A percentile compares a stretch with the other conserved stretches of the same genome.
Evolutionary conservation across 2,329 filamentous ascomycete genomes (phyloP).

Genomic region (Cytospora mali): DNA sequence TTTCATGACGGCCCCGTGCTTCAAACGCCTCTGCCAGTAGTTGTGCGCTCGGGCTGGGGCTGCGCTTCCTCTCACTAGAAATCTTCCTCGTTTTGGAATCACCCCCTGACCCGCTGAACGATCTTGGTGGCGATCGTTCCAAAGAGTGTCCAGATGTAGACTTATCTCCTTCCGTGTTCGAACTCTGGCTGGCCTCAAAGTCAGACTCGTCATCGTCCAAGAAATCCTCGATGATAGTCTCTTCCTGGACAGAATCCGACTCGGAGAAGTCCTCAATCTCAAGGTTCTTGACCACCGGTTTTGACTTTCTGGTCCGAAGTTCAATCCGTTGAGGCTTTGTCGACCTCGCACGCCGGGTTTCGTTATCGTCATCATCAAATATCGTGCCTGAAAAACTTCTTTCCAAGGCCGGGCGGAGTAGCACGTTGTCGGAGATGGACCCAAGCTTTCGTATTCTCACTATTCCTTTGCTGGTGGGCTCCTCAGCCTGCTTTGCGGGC

Average conservation of each 20-base stretch:
- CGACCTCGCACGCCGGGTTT: background rate
- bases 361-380: background rate
- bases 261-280: slow-evolving; percentile 7
- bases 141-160: background rate
- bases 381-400: background rate
- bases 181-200: slow-evolving; percentile 10
- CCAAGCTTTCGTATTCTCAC: slow-evolving; percentile 26
- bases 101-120: background rate
- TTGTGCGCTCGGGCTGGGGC: slow-evolving; percentile 24
- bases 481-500: background rate
- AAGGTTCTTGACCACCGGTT: background rate
- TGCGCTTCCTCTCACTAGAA: background rate
- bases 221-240: slow-evolving; percentile 25
- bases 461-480: slow-evolving; percentile 1
- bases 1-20: slow-evolving; percentile 13
- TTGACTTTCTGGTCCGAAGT: slow-evolving; percentile 7
- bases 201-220: slow-evolving; percentile 21
- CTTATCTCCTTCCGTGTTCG: slow-evolving; percentile 15
- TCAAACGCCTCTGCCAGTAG: slow-evolving; percentile 23
- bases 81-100: background rate
- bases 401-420: slow-evolving; percentile 13
- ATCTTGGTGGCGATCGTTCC: slow-evolving; percentile 11
- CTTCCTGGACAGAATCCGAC: slow-evolving; percentile 21
- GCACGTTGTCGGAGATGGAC: slow-evolving; percentile 6
- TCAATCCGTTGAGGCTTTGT: slow-evolving; percentile 19